Base-by-base conservation (phyloP, 2,329 filamentous ascomycete species). In the Ambrosiella beaveri region DNA sequence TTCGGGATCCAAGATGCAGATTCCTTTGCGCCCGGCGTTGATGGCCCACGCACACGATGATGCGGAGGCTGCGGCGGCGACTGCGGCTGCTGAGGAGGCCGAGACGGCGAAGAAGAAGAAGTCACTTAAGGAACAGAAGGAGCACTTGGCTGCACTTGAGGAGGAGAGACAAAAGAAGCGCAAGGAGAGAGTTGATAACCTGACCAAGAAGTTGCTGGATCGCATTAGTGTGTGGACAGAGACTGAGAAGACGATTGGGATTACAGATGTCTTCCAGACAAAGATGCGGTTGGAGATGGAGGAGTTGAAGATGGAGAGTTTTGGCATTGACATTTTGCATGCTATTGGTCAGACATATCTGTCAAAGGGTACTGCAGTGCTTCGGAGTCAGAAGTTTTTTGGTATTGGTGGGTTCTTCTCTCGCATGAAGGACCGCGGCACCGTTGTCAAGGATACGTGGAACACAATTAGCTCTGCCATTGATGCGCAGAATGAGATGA, bases 301-400 rank as follows among this genome's bases (percentile, higher is more conserved):
- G 74, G 95, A 97, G 68, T 76, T 98, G 65, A 98, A 97, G 77
- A 98, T 98, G 88, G 93, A 98, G 73, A 94, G 87, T 0, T 98
- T 98, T 65, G 93, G 93, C 56, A 77, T 98, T 47, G 93, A 98
- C 63, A 97, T 97, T 64, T 76, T 96, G 54, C 91, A 97, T 70
- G 90, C 93, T 51, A 94, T 98, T 65, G 93, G 93, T 13, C 78
- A 86, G 64, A 95, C 88, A 3, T 98, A 98, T 70, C 72, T 93
- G 36, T 82, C 83, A 69, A 97, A 97, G 72, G 88, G 85, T 2
- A 87, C 86, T 1, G 84, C 84, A 1, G 84, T 96, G 67, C 77
- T 98, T 63, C 95, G 95, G 69, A 91, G 85, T 54, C 93, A 98
- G 69, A 97, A 97, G 71, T 94, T 95, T 73, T 82, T 98, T 60